Evolutionary conservation across 345 rosid species (phyloP).

Genomic region (Gossypioides kirkii): DNA sequence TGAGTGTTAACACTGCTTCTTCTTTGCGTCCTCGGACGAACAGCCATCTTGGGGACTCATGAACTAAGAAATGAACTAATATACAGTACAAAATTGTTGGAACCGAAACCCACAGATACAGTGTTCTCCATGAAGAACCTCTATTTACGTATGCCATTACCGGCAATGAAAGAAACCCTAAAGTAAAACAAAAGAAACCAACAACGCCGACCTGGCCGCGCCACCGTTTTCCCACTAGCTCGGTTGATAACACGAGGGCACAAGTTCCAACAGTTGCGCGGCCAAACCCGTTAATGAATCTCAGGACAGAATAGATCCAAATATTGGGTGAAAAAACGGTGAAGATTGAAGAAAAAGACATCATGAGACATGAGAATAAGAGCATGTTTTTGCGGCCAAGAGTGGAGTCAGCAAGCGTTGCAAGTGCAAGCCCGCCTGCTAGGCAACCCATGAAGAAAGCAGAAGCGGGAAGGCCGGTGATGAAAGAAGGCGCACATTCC

Average conservation of each 20-base stretch:
- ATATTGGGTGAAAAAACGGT: slow-evolving; percentile 37
- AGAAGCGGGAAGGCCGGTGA: slow-evolving; percentile 42
- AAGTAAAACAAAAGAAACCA: slow-evolving; percentile 38
- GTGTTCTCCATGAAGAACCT: slow-evolving; percentile 41
- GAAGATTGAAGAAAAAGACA: slow-evolving; percentile 35
- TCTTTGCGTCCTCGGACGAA: slow-evolving; percentile 31
- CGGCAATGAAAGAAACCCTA: slow-evolving; percentile 52
- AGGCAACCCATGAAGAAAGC: slow-evolving; percentile 47
- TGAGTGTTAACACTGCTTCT: slow-evolving; percentile 50
- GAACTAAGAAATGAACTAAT: slow-evolving; percentile 25
- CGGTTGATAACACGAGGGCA: slow-evolving; percentile 35
- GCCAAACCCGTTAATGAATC: slow-evolving; percentile 42
- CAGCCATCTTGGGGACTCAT: slow-evolving; percentile 60
- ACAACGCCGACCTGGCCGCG: slow-evolving; percentile 40
- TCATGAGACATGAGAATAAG: slow-evolving; percentile 32
- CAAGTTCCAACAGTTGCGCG: slow-evolving; percentile 42
- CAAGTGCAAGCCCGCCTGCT: slow-evolving; percentile 39
- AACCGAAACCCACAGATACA: slow-evolving; percentile 38
- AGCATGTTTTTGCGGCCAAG: slow-evolving; percentile 67
- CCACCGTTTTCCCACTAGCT: slow-evolving; percentile 38
- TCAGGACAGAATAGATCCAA: slow-evolving; percentile 39
- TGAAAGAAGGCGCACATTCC: slow-evolving; percentile 36
- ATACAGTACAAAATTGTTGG: slow-evolving; percentile 30
- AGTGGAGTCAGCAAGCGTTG: slow-evolving; percentile 49
- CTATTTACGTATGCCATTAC: slow-evolving; percentile 31